Percentiles rank a stretch among this genome's conserved stretches.
These are phyloP conservation scores for Plectosphaerella cucumerina DNA, from an alignment of 2,329 filamentous ascomycete species.

Conservation along the genomic window DNA sequence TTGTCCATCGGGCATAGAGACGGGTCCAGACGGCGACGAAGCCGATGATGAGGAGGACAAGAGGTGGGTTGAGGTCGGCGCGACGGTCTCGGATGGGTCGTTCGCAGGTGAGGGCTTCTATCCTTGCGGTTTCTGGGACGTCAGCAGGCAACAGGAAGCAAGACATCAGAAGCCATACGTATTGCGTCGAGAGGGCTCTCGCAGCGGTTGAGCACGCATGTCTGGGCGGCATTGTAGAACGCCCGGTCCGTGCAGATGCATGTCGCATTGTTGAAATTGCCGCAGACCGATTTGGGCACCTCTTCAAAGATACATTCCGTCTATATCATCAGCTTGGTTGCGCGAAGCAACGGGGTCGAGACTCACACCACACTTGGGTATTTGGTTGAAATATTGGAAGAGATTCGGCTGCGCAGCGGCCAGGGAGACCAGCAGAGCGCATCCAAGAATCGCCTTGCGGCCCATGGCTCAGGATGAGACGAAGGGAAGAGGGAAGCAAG, in stretches of 20 bases:
- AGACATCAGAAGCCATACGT: background rate
- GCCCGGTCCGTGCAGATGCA: constrained; percentile 22
- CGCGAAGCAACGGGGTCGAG: background rate
- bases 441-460: constrained; percentile 6
- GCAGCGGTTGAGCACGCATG: constrained; percentile 20
- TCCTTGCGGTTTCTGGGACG: constrained; percentile 22
- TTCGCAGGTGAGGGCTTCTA: constrained; percentile 27
- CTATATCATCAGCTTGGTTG: constrained; percentile 7
- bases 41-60: constrained; percentile 30
- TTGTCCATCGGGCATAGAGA: constrained; percentile 29
- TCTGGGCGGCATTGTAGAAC: constrained; percentile 13
- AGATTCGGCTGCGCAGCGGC: constrained; percentile 6
- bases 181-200: constrained; percentile 17
- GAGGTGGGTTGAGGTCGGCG: constrained; percentile 24
- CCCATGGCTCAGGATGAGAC: constrained; percentile 2
- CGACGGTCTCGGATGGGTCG: constrained; percentile 24
- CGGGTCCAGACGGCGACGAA: constrained; percentile 28
- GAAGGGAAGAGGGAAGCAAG: too few relatives aligned
- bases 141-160: background rate
- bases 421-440: background rate
- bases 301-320: constrained; percentile 15
- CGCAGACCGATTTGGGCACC: constrained; percentile 18
- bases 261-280: constrained; percentile 15
- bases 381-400: constrained; percentile 9
- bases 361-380: constrained; percentile 17